A percentile compares a stretch with the other conserved stretches of the same genome.
These are phyloP conservation scores for Salvia sclarea DNA, from an alignment of 305 asterid genomes.

Conservation along the genomic window DNA sequence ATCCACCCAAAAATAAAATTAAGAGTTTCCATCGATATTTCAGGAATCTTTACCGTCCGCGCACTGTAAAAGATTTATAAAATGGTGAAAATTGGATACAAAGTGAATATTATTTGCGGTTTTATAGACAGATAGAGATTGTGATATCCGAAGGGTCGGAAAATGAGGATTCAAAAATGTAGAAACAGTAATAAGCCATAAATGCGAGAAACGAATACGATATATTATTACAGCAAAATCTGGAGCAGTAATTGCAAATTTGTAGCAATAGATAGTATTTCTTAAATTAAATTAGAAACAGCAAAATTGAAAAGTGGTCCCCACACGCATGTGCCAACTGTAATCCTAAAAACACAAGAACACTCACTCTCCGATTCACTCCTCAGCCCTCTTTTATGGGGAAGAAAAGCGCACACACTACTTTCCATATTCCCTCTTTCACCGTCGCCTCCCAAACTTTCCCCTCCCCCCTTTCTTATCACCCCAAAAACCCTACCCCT, in stretches of 20 bases:
- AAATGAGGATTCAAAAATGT: not conserved
- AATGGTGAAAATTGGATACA: no score
- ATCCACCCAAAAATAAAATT: no score
- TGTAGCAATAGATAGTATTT: not conserved
- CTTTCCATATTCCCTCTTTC: not conserved
- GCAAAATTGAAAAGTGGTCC: constrained; percentile 25
- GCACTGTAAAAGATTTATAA: no score
- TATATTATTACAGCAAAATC: not conserved
- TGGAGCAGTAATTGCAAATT: not conserved
- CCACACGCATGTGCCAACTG: constrained; percentile 48
- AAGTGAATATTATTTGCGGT: not conserved
- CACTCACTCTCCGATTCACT: not conserved
- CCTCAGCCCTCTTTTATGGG: constrained; percentile 9
- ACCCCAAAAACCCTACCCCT: constrained; percentile 23
- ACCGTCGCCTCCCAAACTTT: constrained; percentile 18
- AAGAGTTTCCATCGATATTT: no score
- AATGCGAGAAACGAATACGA: constrained; percentile 4
- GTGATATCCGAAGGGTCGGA: not conserved
- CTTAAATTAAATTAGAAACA: not conserved
- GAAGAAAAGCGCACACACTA: not conserved
- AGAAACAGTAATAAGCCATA: constrained; percentile 16
- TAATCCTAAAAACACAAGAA: constrained; percentile 27
- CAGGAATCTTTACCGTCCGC: no score
- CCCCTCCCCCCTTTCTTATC: not conserved
- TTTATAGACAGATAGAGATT: not conserved